Conservation (phyloP, 805 yeast species). For the Zygosaccharomyces bailii region DNA sequence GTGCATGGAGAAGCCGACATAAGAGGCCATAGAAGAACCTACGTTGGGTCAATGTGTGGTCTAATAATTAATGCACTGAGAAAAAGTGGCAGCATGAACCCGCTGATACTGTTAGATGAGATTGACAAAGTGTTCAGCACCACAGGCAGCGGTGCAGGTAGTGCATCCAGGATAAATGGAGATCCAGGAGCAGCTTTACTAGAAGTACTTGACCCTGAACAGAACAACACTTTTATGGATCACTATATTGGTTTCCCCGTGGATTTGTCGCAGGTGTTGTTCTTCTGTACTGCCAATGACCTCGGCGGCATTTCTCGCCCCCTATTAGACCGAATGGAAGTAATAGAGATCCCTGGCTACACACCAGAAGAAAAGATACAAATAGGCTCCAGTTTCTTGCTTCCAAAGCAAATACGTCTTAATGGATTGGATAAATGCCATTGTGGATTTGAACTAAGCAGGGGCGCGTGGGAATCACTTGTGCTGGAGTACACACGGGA, state of each 20-base stretch:
- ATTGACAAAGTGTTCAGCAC: constrained; percentile 67
- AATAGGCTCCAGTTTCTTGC: constrained; percentile 62
- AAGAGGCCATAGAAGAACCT: constrained; percentile 86
- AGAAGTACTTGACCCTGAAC: constrained; percentile 90
- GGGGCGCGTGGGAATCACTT: constrained; percentile 55
- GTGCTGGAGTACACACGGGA: constrained; percentile 75
- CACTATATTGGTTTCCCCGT: constrained; percentile 84
- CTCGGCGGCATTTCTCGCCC: constrained; percentile 70
- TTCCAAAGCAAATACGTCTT: constrained; percentile 70
- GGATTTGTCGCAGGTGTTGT: constrained; percentile 75
- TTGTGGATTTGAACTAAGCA: constrained; percentile 43
- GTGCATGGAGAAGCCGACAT: constrained; percentile 85
- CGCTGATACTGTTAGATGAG: constrained; percentile 79
- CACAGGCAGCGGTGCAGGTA: constrained; percentile 28
- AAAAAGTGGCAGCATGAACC: constrained; percentile 73
- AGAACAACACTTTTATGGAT: constrained; percentile 70
- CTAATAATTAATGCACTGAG: constrained; percentile 71
- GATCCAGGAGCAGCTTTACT: constrained; percentile 88
- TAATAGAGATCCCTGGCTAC: constrained; percentile 74
- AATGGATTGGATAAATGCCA: constrained; percentile 51
- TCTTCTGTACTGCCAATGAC: constrained; percentile 84
- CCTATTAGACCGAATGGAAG: constrained; percentile 78
- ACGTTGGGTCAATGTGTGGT: constrained; percentile 93
- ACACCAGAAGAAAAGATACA: constrained; percentile 71
- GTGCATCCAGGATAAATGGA: constrained; percentile 51